A percentile compares a stretch with the other conserved stretches of the same genome.
These are phyloP conservation scores for Aspergillus neoniger DNA, from an alignment of 2,329 filamentous ascomycete genomes.

Conservation along the genomic window DNA sequence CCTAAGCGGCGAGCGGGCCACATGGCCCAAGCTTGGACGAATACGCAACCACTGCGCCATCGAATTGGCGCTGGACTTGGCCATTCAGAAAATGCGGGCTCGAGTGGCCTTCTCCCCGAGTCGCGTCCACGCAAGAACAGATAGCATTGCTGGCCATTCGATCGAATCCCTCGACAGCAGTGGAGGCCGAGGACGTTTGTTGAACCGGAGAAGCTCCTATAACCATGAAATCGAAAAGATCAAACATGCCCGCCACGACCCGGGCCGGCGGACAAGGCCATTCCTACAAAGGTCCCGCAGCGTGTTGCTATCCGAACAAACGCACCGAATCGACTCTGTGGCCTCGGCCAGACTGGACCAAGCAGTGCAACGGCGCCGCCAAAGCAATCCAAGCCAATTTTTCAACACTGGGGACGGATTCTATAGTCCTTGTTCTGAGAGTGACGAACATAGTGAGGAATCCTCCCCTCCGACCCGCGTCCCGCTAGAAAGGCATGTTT, in stretches of 20 bases:
- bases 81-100: constrained; percentile 44
- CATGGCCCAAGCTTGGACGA: constrained; percentile 85
- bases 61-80: constrained; percentile 69
- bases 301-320: constrained; percentile 20
- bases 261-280: constrained; percentile 10
- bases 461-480: constrained; percentile 7
- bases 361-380: neutral
- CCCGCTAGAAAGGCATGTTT: constrained; percentile 4
- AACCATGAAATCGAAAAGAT: constrained; percentile 33
- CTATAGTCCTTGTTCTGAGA: constrained; percentile 9
- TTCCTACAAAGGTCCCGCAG: constrained; percentile 24
- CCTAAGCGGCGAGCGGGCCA: constrained; percentile 77
- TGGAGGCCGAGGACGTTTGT: constrained; percentile 23
- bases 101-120: constrained; percentile 39
- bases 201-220: constrained; percentile 34
- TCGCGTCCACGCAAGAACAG: constrained; percentile 25
- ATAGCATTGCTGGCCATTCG: constrained; percentile 18
- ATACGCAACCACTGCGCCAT: constrained; percentile 87
- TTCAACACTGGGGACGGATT: constrained; percentile 5
- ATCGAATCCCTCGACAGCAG: constrained; percentile 27
- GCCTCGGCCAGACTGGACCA: neutral
- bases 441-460: constrained; percentile 12
- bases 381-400: constrained; percentile 1
- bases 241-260: constrained; percentile 9
- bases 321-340: constrained; percentile 11